Conservation (phyloP, 148 eudicot species). For the Polygonum maritimum region DNA sequence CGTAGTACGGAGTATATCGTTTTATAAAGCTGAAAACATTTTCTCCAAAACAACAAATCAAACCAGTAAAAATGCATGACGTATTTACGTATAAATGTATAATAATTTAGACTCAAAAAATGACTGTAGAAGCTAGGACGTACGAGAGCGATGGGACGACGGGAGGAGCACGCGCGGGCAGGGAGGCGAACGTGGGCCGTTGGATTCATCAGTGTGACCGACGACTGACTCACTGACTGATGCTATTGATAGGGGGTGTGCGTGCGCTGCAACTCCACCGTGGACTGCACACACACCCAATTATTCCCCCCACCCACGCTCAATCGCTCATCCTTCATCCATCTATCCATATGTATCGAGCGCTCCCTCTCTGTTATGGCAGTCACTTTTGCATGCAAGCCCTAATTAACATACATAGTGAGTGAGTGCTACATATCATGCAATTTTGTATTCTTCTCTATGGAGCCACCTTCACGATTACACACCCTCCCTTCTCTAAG, state of each 20-base stretch:
- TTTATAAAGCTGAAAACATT: no score
- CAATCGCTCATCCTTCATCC: no score
- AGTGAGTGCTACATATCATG: neutral
- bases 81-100: no score
- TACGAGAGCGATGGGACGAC: neutral
- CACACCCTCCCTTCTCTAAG: no score
- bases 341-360: no score
- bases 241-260: neutral
- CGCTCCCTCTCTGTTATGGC: neutral
- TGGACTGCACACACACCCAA: neutral
- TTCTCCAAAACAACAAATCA: no score
- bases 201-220: no score
- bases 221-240: neutral
- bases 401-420: neutral
- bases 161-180: no score
- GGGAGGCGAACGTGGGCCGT: neutral
- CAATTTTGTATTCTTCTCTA: constrained; percentile 5
- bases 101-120: no score
- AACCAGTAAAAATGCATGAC: no score
- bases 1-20: no score
- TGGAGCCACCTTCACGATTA: neutral
- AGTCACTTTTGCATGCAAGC: neutral
- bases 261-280: neutral
- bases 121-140: no score
- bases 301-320: neutral